Evolutionary conservation across 106 monocot species (phyloP), one percentile per base, ranked within the genome.

Genomic region (Xerophyta viscosa): DNA sequence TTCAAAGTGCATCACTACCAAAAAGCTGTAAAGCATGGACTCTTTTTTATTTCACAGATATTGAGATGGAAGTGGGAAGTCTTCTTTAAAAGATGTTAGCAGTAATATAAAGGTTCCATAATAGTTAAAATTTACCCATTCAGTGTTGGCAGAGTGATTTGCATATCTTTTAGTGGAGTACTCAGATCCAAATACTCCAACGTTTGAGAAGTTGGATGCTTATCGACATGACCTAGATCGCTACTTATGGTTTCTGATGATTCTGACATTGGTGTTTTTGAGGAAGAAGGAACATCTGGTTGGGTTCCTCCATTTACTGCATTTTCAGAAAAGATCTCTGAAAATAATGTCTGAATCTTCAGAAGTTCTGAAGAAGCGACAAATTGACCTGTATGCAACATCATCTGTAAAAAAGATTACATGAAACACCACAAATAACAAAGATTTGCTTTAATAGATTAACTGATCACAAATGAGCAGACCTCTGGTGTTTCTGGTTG

Each of bases 41-140:
- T n/a, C n/a, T n/a, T n/a, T n/a, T n/a, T n/a, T n/a, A n/a, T n/a
- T n/a, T n/a, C n/a, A n/a, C n/a, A n/a, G n/a, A n/a, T n/a, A n/a
- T n/a, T n/a, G n/a, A n/a, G n/a, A n/a, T n/a, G n/a, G n/a, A n/a
- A n/a, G n/a, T n/a, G n/a, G n/a, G n/a, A n/a, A n/a, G n/a, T n/a
- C n/a, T n/a, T n/a, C n/a, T n/a, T n/a, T n/a, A n/a, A n/a, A n/a
- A n/a, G n/a, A n/a, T n/a, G n/a, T n/a, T n/a, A n/a, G n/a, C n/a
- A n/a, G n/a, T n/a, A n/a, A n/a, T n/a, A n/a, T n/a, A n/a, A n/a
- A n/a, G n/a, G n/a, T n/a, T n/a, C n/a, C n/a, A n/a, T n/a, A n/a
- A n/a, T n/a, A n/a, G n/a, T n/a, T 27, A 26, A 17, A 37, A 41
- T 37, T 75, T 82, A 90, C 98, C 98, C 98, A 61, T 86, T 98